phyloP scores from a whole-genome alignment of 495 filamentous ascomycete genomes.

The Xylaria cubensis region DNA sequence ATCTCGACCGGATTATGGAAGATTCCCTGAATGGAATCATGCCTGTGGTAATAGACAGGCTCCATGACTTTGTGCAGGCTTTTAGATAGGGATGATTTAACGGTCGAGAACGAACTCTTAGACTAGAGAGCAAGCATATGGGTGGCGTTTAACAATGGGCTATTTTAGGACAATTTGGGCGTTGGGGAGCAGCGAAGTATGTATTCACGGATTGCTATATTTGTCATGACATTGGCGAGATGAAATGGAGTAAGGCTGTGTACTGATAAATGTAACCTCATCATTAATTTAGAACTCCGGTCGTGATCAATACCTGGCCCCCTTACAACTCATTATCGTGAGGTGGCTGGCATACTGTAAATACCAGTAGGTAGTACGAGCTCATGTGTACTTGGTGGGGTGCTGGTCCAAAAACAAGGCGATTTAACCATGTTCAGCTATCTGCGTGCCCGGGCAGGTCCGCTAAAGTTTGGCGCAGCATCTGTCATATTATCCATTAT shows the following conservation, averaged over 20 bases:
- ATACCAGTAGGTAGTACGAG: not conserved
- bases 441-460: not conserved
- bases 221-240: not conserved
- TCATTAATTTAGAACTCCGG: not conserved
- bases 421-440: not conserved
- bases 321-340: not conserved
- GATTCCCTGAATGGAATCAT: conserved; percentile 87
- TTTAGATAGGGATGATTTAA: conserved; percentile 64
- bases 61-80: conserved; percentile 93
- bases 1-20: conserved; percentile 86
- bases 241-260: not conserved
- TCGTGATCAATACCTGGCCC: not conserved
- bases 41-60: conserved; percentile 90
- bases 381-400: not conserved
- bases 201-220: not conserved
- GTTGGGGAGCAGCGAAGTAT: not conserved
- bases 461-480: not conserved
- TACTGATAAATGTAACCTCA: not conserved
- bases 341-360: not conserved
- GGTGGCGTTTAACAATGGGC: conserved; percentile 19
- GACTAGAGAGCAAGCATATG: conserved; percentile 5
- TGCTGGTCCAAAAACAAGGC: conserved; percentile 5
- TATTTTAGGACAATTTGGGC: conserved; percentile 14
- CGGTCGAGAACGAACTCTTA: not conserved
- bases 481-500: conserved; percentile 1